Conservation (phyloP, 2,329 filamentous ascomycete genomes). For the Fusarium palustre region DNA sequence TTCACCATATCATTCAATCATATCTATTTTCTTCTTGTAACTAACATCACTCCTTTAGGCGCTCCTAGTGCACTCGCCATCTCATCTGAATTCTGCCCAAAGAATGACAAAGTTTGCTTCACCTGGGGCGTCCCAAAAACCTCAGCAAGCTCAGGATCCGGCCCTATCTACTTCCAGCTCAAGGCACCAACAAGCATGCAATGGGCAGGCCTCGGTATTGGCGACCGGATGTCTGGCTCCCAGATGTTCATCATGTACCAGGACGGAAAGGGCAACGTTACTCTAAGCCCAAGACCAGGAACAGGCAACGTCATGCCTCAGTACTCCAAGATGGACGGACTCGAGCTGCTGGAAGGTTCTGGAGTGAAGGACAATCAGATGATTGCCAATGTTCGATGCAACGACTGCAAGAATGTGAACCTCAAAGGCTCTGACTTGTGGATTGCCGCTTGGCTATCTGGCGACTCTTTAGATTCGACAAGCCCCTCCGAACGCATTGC, state of each 20-base stretch:
- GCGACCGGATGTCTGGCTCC: constrained; percentile 64
- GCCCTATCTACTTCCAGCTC: constrained; percentile 72
- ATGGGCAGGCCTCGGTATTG: constrained; percentile 71
- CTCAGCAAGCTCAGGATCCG: constrained; percentile 60
- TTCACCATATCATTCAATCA: background rate
- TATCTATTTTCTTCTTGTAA: background rate
- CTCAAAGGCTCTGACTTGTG: constrained; percentile 59
- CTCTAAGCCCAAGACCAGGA: constrained; percentile 67
- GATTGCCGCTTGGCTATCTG: constrained; percentile 67
- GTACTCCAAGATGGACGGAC: constrained; percentile 56
- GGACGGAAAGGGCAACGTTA: constrained; percentile 69
- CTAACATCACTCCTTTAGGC: constrained; percentile 38
- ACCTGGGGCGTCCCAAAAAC: constrained; percentile 65
- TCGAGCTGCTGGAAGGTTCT: constrained; percentile 69
- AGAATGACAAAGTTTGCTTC: constrained; percentile 62
- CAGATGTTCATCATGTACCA: constrained; percentile 74
- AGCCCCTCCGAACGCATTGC: constrained; percentile 54
- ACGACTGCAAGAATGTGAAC: constrained; percentile 63
- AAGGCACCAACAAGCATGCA: constrained; percentile 63
- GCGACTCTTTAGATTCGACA: constrained; percentile 59
- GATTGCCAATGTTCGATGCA: constrained; percentile 69
- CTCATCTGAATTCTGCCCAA: constrained; percentile 56
- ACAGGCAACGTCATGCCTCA: constrained; percentile 61
- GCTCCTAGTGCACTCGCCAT: constrained; percentile 40
- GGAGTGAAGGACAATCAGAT: constrained; percentile 65